A percentile compares a stretch with the other conserved stretches of the same genome.
These are phyloP conservation scores for Mediolabrus comicus DNA, from an alignment of 108 stramenopile species.

Conservation along the genomic window DNA sequence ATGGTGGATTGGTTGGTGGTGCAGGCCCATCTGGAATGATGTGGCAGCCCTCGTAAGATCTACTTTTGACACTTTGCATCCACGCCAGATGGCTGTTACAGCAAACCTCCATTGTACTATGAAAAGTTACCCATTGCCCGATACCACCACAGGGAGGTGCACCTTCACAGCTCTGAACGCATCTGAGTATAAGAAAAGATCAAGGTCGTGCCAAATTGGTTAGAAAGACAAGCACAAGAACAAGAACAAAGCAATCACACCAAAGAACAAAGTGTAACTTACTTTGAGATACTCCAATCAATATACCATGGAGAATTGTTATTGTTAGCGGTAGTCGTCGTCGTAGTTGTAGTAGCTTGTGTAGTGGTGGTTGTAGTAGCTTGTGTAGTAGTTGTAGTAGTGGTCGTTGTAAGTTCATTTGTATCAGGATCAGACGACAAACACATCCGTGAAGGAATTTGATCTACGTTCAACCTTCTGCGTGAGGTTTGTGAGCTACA, in stretches of 20 bases:
- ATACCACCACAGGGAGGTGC: not conserved
- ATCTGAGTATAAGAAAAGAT: not conserved
- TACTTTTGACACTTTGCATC: not conserved
- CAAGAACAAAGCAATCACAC: not conserved
- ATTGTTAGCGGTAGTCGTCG: not conserved
- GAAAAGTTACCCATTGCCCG: not conserved
- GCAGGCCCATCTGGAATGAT: not conserved
- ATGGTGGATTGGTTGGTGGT: not conserved
- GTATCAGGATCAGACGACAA: not conserved
- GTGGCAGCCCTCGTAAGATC: not conserved
- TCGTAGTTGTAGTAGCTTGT: not conserved
- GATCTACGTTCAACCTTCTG: not conserved
- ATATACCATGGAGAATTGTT: not conserved
- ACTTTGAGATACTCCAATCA: not conserved
- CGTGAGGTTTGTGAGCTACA: not conserved
- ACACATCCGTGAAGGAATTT: constrained; percentile 4
- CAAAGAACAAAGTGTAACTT: not conserved
- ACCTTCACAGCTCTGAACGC: not conserved
- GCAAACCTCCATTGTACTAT: not conserved
- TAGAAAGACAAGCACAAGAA: not conserved
- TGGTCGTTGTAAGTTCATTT: not conserved
- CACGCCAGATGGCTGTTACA: not conserved
- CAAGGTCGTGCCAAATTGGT: not conserved
- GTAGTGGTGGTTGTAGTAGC: not conserved
- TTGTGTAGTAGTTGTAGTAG: not conserved